Base-by-base conservation (phyloP, 441 rosid species). In the Corymbia citriodora region DNA sequence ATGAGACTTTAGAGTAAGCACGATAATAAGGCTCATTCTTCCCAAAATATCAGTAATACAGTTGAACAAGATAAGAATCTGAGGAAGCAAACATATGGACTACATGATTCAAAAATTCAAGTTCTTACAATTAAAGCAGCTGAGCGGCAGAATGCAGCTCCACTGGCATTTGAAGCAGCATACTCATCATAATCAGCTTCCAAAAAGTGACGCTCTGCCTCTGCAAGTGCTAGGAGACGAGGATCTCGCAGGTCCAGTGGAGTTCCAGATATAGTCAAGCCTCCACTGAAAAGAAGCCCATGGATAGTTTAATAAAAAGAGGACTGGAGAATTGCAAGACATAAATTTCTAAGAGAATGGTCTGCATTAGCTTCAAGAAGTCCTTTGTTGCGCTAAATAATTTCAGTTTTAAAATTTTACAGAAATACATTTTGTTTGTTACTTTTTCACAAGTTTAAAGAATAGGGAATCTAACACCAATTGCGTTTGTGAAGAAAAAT, bases 91-190 rank as follows among this genome's bases (percentile, higher is more conserved):
- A 79, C 8, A 12, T 79, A 79, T 79, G 45, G 85, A 40, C 85
- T 21, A 79, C n/a, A 11, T 48, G 85, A 12, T 55, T 48, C 63
- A 61, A 83, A 45, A 29, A 68, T 7, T 50, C 55, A 72, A 91
- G 90, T 45, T n/a, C 96, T 91, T 95, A 98, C 99, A 49, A 97
- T 96, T 31, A 98, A 91, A 88, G 99, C 99, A 94, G 96, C 99
- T 83, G 99, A 98, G 65, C 99, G 99, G 92, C 96, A 97, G 92
- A 98, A 98, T 25, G 98, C 97, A 70, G 99, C 98, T 88, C 99
- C 98, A 45, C 95, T 97, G 29, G 98, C 97, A 94, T 94, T 97
- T 89, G 99, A 95, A 89, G 96, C 94, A 50, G 98, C 95, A 94
- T 96, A 96, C 55, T 97, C 99, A 55, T 95, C 97, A 90, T 98